A percentile compares a stretch with the other conserved stretches of the same genome.
Conservation (phyloP, 1,284 basidiomycete genomes). For the Papiliotrema flavescens region DNA sequence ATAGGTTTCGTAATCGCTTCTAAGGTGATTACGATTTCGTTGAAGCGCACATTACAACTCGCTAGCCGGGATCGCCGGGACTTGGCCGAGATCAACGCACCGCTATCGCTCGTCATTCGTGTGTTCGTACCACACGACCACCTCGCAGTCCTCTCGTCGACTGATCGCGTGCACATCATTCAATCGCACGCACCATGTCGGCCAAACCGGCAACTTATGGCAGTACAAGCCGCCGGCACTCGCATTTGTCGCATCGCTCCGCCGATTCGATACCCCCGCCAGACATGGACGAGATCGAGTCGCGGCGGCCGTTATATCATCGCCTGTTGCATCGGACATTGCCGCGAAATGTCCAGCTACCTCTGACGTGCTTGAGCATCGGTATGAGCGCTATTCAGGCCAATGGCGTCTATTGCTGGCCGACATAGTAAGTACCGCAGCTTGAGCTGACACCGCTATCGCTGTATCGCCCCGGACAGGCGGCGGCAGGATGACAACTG, state of each 20-base stretch:
- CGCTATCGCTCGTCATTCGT: no score
- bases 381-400: slow-evolving; percentile 39
- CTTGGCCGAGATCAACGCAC: no score
- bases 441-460: background rate
- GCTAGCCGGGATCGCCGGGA: no score
- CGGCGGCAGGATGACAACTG: background rate
- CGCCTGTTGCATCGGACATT: slow-evolving; percentile 22
- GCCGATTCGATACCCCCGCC: slow-evolving; percentile 16
- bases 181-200: background rate
- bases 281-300: slow-evolving; percentile 22
- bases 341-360: slow-evolving; percentile 24
- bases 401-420: slow-evolving; percentile 51
- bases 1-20: no score
- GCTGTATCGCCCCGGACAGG: background rate
- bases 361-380: slow-evolving; percentile 39
- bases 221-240: background rate
- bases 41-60: no score
- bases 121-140: no score
- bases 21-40: no score
- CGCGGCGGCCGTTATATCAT: slow-evolving; percentile 28
- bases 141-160: no score
- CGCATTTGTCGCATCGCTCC: background rate
- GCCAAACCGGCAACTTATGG: background rate
- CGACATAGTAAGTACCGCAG: slow-evolving; percentile 39
- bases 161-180: no score